Evolutionary conservation across 2,329 filamentous ascomycete species (phyloP).

Genomic region (Calonectria hongkongensis): DNA sequence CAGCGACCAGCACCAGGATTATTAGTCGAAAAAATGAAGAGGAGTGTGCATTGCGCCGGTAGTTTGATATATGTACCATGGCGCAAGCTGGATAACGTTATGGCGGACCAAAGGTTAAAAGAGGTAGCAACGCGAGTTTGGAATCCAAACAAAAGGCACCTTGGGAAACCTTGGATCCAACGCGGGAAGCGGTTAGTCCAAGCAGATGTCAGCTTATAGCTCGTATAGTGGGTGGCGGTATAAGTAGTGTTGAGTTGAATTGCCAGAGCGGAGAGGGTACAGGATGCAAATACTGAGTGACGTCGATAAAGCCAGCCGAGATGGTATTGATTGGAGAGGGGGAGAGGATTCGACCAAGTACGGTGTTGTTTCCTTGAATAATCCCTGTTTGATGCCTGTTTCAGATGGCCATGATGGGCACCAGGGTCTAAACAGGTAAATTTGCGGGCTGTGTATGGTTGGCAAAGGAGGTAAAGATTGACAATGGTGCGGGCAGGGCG

Average conservation of each 20-base stretch:
- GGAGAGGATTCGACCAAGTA: conserved; percentile 4
- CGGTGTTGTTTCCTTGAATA: conserved; percentile 36
- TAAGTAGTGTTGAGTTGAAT: neutral
- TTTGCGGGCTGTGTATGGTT: neutral
- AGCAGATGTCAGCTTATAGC: conserved; percentile 15
- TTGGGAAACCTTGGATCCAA: conserved; percentile 27
- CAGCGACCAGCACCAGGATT: conserved; percentile 48
- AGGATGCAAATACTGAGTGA: conserved; percentile 26
- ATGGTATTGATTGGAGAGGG: conserved; percentile 18
- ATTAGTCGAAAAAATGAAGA: conserved; percentile 46
- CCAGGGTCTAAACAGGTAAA: conserved; percentile 20
- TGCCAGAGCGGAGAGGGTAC: conserved; percentile 1
- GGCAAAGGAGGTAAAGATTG: conserved; percentile 28
- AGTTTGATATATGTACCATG: conserved; percentile 45
- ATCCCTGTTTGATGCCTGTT: conserved; percentile 34
- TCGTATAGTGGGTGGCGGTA: neutral
- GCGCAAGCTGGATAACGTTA: conserved; percentile 20
- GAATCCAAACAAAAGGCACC: conserved; percentile 18
- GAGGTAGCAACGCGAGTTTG: neutral
- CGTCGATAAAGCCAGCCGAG: conserved; percentile 9
- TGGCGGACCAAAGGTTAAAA: neutral
- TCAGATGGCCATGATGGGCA: conserved; percentile 21
- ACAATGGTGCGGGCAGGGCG: neutral
- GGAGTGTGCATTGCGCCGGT: conserved; percentile 40
- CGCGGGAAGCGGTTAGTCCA: conserved; percentile 24